Percentiles rank a stretch among this genome's conserved stretches.
Conservation (phyloP, 441 rosid species). For the Erysimum pusillum region DNA sequence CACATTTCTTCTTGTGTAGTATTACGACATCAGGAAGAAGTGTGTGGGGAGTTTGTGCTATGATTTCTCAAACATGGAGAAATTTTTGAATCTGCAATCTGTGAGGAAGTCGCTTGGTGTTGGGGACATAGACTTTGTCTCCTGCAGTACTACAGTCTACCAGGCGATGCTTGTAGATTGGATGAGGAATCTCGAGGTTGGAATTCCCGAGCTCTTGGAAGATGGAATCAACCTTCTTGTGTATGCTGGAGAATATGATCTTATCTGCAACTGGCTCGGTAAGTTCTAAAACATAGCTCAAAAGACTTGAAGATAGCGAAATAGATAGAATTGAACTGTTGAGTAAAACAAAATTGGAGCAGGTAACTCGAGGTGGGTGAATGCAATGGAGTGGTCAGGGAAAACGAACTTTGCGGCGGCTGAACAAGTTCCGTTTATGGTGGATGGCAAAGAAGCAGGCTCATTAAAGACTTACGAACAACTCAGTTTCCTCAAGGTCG, state of each 20-base stretch:
- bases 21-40: constrained; percentile 90
- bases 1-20: constrained; percentile 58
- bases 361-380: constrained; percentile 99
- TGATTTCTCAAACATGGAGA: constrained; percentile 95
- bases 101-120: constrained; percentile 84
- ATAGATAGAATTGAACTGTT: background rate
- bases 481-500: constrained; percentile 93
- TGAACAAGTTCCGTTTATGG: constrained; percentile 69
- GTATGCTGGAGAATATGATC: constrained; percentile 97
- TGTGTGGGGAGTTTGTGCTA: constrained; percentile 92
- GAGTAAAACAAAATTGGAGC: constrained; percentile 30
- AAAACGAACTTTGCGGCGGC: constrained; percentile 68
- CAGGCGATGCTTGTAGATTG: constrained; percentile 87
- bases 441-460: constrained; percentile 83
- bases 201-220: constrained; percentile 89
- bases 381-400: constrained; percentile 97
- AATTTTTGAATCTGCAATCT: constrained; percentile 68
- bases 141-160: constrained; percentile 82
- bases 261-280: constrained; percentile 99
- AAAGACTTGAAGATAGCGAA: background rate
- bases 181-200: constrained; percentile 92
- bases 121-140: constrained; percentile 76
- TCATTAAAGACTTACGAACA: constrained; percentile 67
- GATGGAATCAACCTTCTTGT: constrained; percentile 89
- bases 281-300: constrained; percentile 29